Evolutionary conservation across 345 rosid genomes (phyloP), one percentile per base, ranked within the genome.

Genomic region (Heritiera littoralis): DNA sequence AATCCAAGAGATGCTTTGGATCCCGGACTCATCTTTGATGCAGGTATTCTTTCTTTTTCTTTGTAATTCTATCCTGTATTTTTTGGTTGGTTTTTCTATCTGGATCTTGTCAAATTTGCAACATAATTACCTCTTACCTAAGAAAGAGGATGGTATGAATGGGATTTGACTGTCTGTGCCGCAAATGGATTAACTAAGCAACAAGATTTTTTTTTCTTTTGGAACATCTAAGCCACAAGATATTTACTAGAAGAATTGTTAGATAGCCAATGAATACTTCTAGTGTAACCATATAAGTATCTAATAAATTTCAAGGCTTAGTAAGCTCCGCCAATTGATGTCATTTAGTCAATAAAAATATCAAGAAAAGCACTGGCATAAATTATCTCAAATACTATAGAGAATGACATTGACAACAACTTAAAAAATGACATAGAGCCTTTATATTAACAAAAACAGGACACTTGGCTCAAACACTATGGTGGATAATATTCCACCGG

Each of bases 1-100:
- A 89, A 87, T 82, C 98, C 99, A 49, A 91, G 92, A 75, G 97
- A 98, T 74, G 99, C 99, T 80, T 82, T 96, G 78, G 98, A 96
- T 86, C 99, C 99, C 15, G 99, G 99, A 60, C 98, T 96, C 81
- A 80, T 96, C 77, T 92, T 96, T 68, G 91, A 96, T 79, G 98
- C 99, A 84, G 99, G 99, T 92, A 82, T 60, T 54, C 60, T 65
- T 48, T 38, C 45, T 43, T 63, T 52, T 55, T 15, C 48, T 9
- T 8, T 46, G 45, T 76, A 48, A 28, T 75, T 48, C 20, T 77
- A 10, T 68, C 40, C 18, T 71, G 18, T 3, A 13, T 9, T 28
- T 38, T 58, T 77, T 71, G 11, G 28, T 77, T 72, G 70, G 60
- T 49, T 20, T 3, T 51, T 46, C 11, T 63, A 28, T 46, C 20